Conservation (phyloP, 129 eudicot genomes). For the Mikania micrantha region DNA sequence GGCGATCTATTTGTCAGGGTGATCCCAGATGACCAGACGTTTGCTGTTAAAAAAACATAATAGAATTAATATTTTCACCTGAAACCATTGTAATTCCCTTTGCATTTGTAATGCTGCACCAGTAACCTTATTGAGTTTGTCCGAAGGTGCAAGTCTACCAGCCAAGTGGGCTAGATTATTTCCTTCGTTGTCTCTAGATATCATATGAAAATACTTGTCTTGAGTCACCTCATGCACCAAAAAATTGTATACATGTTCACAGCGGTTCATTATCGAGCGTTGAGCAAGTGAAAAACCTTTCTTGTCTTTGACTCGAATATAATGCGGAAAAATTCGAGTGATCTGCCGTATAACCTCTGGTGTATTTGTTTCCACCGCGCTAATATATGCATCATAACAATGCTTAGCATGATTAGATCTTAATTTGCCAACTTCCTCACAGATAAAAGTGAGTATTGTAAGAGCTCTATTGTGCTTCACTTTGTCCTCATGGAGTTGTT, state of each 20-base stretch:
- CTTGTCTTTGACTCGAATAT: background rate
- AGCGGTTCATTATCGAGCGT: conserved; percentile 13
- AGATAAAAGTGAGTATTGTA: background rate
- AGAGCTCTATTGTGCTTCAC: conserved; percentile 9
- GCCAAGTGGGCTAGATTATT: conserved; percentile 24
- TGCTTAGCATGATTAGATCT: background rate
- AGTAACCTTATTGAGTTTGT: conserved; percentile 18
- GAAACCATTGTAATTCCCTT: background rate
- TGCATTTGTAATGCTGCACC: conserved; percentile 29
- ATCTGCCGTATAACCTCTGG: conserved; percentile 21
- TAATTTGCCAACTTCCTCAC: conserved; percentile 17
- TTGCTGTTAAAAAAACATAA: too few species aligned
- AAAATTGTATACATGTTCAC: conserved; percentile 22
- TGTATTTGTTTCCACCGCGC: conserved; percentile 13
- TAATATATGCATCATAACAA: background rate
- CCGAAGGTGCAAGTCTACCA: conserved; percentile 13
- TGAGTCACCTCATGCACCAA: background rate
- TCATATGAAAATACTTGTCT: background rate
- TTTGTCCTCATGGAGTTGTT: conserved; percentile 3
- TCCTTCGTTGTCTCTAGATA: background rate
- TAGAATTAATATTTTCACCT: too few species aligned
- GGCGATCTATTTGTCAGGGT: too few species aligned
- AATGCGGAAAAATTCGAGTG: conserved; percentile 8
- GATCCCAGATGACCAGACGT: too few species aligned
- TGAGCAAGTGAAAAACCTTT: background rate